Evolutionary conservation across 805 yeast species (phyloP).

Genomic region (Lachancea cidri): DNA sequence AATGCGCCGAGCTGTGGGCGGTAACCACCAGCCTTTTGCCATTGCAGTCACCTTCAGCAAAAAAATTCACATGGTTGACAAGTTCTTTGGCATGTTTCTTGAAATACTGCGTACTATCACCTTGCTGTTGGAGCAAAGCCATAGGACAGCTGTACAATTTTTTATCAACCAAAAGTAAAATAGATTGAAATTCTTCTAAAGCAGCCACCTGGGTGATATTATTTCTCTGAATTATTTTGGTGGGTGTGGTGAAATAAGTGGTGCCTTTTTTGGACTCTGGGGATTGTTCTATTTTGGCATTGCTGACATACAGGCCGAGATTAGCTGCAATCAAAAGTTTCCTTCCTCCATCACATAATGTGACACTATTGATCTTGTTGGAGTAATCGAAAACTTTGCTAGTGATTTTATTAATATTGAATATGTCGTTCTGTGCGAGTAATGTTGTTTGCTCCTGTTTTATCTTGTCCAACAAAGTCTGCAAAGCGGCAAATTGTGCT

Average conservation of each 20-base stretch:
- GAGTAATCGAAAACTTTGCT: constrained; percentile 68
- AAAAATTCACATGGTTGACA: constrained; percentile 82
- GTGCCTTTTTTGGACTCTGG: constrained; percentile 47
- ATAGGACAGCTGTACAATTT: constrained; percentile 71
- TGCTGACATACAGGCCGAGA: constrained; percentile 81
- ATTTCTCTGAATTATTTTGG: constrained; percentile 63
- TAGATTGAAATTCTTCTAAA: constrained; percentile 81
- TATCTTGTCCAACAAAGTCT: constrained; percentile 73
- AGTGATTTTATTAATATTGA: constrained; percentile 68
- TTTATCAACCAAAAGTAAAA: constrained; percentile 78
- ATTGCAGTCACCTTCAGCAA: constrained; percentile 88
- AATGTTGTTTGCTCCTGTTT: constrained; percentile 73
- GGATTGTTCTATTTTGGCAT: constrained; percentile 46
- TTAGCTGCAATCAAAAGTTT: constrained; percentile 88
- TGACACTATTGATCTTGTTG: constrained; percentile 83
- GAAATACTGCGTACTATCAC: constrained; percentile 38
- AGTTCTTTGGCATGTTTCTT: constrained; percentile 68
- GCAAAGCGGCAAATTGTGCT: constrained; percentile 53
- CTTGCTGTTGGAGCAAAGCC: constrained; percentile 47
- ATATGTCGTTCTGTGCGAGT: constrained; percentile 69
- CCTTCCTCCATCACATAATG: constrained; percentile 92
- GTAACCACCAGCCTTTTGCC: constrained; percentile 88
- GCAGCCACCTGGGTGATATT: constrained; percentile 88
- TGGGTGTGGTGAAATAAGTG: constrained; percentile 62
- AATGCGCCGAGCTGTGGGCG: constrained; percentile 73